A percentile compares a stretch with the other conserved stretches of the same genome.
These are phyloP conservation scores for Pseudogymnoascus sp. DNA, from an alignment of 2,329 filamentous ascomycete species.

Conservation along the genomic window DNA sequence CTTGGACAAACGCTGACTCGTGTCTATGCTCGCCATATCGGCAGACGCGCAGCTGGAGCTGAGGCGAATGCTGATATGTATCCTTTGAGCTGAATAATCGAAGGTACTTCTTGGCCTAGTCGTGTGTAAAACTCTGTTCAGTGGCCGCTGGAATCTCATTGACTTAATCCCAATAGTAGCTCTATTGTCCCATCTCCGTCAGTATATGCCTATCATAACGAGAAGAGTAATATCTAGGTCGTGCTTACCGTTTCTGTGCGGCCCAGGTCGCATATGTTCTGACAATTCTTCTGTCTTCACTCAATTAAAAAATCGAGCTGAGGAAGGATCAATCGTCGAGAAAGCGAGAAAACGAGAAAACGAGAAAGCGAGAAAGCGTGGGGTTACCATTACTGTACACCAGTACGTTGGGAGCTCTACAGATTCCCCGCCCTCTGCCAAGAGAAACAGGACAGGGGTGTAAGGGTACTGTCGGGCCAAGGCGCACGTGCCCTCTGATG, in stretches of 20 bases:
- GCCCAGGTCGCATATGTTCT: not conserved
- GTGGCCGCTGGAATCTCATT: slow-evolving; percentile 23
- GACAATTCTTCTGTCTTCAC: not conserved
- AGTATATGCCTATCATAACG: not conserved
- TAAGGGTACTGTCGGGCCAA: not conserved
- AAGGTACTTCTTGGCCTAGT: not conserved
- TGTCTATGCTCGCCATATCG: slow-evolving; percentile 72
- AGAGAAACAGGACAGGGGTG: not conserved
- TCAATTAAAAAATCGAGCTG: not conserved
- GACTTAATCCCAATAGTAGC: slow-evolving; percentile 11
- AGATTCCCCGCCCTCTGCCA: not conserved
- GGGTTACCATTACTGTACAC: slow-evolving; percentile 7
- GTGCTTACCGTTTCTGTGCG: not conserved
- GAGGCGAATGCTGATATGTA: slow-evolving; percentile 11
- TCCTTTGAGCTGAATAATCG: not conserved
- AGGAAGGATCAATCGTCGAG: not conserved
- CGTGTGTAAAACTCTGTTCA: slow-evolving; percentile 17
- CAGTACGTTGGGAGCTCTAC: not conserved
- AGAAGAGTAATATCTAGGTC: not conserved
- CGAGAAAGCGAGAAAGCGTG: not conserved
- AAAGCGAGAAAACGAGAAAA: not conserved
- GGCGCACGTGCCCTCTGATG: slow-evolving; percentile 1
- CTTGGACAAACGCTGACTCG: slow-evolving; percentile 64
- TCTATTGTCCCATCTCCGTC: not conserved
- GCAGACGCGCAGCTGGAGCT: slow-evolving; percentile 16